Percentiles rank a stretch among this genome's conserved stretches.
phyloP scores from a whole-genome alignment of 768 basidiomycete species.

The Podaxis rugospora region DNA sequence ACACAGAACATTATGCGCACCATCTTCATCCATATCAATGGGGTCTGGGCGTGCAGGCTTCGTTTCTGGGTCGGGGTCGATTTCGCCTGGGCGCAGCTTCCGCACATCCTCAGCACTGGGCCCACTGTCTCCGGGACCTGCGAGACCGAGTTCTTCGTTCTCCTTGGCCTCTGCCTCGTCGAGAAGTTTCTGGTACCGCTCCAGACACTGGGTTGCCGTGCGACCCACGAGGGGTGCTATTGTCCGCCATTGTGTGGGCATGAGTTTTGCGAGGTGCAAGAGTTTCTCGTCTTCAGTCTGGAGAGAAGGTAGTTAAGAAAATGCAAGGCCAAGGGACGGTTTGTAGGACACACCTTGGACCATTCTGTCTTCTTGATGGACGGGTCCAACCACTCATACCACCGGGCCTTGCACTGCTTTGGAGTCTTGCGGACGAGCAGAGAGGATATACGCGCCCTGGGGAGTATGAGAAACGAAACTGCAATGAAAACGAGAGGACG shows the following conservation, averaged over 20 bases:
- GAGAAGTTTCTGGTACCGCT: slow-evolving; percentile 95
- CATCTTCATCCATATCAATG: slow-evolving; percentile 99
- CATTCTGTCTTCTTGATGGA: slow-evolving; percentile 99
- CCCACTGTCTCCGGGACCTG: slow-evolving; percentile 77
- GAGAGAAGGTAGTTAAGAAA: slow-evolving; percentile 1
- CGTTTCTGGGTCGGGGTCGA: slow-evolving; percentile 98
- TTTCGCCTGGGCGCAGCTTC: slow-evolving; percentile 88
- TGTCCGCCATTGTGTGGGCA: slow-evolving; percentile 99
- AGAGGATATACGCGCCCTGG: slow-evolving; percentile 95
- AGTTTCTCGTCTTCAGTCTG: slow-evolving; percentile 98
- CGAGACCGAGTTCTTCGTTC: slow-evolving; percentile 88
- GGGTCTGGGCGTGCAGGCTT: slow-evolving; percentile 98
- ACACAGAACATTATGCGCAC: slow-evolving; percentile 33
- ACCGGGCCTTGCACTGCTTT: slow-evolving; percentile 98
- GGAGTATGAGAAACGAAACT: slow-evolving; percentile 5
- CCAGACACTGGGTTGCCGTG: slow-evolving; percentile 95
- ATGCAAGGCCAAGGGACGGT: background rate
- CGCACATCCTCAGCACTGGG: slow-evolving; percentile 93
- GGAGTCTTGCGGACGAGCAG: slow-evolving; percentile 97
- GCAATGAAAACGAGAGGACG: slow-evolving; percentile 10
- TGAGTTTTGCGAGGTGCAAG: slow-evolving; percentile 93
- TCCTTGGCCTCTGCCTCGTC: slow-evolving; percentile 98
- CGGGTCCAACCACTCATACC: slow-evolving; percentile 99
- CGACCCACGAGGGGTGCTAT: slow-evolving; percentile 98
- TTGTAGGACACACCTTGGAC: slow-evolving; percentile 70